Percentiles rank a stretch among this genome's conserved stretches.
Conservation (phyloP, 75 land plant species). For the Cryptomeria japonica region DNA sequence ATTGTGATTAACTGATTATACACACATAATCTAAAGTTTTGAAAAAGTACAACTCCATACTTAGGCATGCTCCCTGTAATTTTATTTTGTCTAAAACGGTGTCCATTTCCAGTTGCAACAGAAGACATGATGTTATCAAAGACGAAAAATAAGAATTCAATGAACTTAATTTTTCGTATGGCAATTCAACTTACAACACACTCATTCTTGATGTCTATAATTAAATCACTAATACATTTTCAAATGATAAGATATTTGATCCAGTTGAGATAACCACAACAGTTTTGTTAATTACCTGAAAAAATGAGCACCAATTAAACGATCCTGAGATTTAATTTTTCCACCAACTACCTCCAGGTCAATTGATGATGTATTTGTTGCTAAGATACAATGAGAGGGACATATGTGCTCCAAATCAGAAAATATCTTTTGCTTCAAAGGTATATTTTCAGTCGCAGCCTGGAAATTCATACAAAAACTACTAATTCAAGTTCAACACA, state of each 20-base stretch:
- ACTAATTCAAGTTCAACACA: neutral
- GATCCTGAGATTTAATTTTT: slow-evolving; percentile 34
- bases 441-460: slow-evolving; percentile 20
- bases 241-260: neutral
- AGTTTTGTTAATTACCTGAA: slow-evolving; percentile 29
- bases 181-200: neutral
- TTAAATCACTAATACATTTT: neutral
- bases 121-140: neutral
- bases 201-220: neutral
- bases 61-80: neutral
- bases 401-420: slow-evolving; percentile 33
- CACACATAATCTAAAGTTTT: neutral
- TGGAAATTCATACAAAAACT: slow-evolving; percentile 7
- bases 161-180: neutral
- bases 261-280: neutral
- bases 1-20: neutral
- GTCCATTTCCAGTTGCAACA: neutral
- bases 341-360: slow-evolving; percentile 40
- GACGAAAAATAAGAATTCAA: neutral
- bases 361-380: slow-evolving; percentile 44
- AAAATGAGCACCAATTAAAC: slow-evolving; percentile 48
- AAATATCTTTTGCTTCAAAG: slow-evolving; percentile 27
- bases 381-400: slow-evolving; percentile 29
- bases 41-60: neutral
- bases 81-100: neutral